These are phyloP conservation scores for Gossypium gossypioides DNA, from an alignment of 441 rosid species.

Conservation along the genomic window DNA sequence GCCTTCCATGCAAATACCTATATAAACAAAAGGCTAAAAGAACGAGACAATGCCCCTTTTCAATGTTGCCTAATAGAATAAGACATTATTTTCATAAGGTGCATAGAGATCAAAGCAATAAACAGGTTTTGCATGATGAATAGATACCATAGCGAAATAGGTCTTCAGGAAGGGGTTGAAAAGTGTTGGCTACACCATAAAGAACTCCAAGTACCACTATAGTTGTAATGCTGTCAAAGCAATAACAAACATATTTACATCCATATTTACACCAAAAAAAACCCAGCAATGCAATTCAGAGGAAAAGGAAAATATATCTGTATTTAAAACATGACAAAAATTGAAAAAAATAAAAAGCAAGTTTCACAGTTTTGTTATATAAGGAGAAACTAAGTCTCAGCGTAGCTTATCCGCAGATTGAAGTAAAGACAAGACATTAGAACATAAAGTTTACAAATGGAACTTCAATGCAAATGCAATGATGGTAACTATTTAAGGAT, in stretches of 20 bases:
- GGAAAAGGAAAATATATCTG: background rate
- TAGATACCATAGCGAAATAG: slow-evolving; percentile 64
- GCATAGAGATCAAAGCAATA: background rate
- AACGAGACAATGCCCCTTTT: background rate
- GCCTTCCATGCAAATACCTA: background rate
- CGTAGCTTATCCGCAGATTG: background rate
- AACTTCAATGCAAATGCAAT: background rate
- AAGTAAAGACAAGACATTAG: background rate
- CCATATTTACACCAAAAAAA: background rate
- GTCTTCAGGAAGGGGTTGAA: slow-evolving; percentile 73
- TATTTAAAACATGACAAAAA: background rate
- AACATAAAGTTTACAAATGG: background rate
- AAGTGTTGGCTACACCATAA: slow-evolving; percentile 26
- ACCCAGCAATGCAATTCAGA: background rate
- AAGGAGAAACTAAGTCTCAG: background rate
- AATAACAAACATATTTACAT: slow-evolving; percentile 14
- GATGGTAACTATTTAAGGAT: background rate
- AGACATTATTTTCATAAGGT: background rate
- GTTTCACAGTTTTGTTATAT: background rate
- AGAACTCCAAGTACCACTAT: slow-evolving; percentile 57
- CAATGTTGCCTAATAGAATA: background rate
- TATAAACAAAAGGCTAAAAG: background rate
- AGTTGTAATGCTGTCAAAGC: slow-evolving; percentile 61
- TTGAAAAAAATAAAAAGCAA: background rate
- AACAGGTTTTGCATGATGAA: background rate